Conservation (phyloP, 2,329 filamentous ascomycete genomes). For the Fusarium sp. region DNA sequence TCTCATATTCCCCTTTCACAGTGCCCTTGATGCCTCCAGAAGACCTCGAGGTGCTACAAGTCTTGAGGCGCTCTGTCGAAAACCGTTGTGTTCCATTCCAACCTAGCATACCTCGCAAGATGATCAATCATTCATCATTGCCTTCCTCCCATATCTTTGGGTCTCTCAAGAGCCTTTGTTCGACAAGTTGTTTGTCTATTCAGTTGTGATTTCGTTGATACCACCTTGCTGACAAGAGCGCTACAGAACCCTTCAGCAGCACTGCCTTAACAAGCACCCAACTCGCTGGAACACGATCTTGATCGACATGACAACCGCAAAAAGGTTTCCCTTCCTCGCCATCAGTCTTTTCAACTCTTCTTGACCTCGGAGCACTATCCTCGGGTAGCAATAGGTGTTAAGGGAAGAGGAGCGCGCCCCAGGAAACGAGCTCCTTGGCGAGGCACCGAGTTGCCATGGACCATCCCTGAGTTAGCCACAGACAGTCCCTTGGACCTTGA, state of each 20-base stretch:
- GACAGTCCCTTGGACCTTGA: background rate
- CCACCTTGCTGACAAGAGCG: background rate
- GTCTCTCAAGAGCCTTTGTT: background rate
- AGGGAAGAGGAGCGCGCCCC: background rate
- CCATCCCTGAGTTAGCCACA: too few species aligned
- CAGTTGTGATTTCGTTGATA: too few species aligned
- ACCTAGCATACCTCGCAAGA: background rate
- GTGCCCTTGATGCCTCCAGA: accelerated
- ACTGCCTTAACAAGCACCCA: background rate
- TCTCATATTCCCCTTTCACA: background rate
- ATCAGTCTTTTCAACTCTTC: background rate
- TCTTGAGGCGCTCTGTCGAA: background rate
- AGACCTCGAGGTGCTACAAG: background rate
- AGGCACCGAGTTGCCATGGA: background rate
- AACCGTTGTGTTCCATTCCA: background rate
- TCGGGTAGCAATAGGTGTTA: too few species aligned
- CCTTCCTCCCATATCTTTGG: accelerated
- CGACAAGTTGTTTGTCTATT: accelerated
- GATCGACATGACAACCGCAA: background rate
- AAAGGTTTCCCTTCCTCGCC: accelerated
- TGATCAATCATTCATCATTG: accelerated
- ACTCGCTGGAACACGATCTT: background rate
- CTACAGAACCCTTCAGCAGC: background rate
- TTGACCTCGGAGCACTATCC: background rate
- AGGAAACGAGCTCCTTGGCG: background rate